Evolutionary conservation across 768 basidiomycete genomes (phyloP).

Genomic region (Kwoniella sp.): DNA sequence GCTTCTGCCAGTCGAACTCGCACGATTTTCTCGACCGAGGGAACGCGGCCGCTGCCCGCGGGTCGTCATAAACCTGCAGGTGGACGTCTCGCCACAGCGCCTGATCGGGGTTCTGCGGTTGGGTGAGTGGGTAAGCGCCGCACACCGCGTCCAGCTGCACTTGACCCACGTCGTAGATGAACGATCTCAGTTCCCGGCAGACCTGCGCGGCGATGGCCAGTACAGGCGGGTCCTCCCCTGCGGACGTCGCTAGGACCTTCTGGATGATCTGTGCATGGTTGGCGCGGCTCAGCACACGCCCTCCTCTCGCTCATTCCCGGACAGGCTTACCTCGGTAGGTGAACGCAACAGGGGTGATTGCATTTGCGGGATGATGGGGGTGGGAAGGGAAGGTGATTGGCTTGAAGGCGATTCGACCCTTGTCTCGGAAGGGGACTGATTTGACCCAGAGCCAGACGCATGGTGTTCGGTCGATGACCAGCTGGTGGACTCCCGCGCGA

Average conservation of each 20-base stretch:
- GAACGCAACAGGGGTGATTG: conserved; percentile 20
- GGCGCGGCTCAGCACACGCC: background rate
- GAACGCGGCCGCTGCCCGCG: conserved; percentile 17
- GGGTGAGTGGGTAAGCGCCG: background rate
- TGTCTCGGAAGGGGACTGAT: too few species aligned
- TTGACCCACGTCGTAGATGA: conserved; percentile 42
- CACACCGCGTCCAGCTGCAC: background rate
- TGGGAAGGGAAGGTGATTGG: too few species aligned
- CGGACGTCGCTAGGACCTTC: conserved; percentile 27
- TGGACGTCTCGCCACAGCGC: conserved; percentile 43
- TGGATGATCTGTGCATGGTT: conserved; percentile 33
- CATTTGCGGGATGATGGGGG: conserved; percentile 7
- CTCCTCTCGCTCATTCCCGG: background rate
- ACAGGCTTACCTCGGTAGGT: conserved; percentile 27
- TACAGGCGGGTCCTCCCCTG: conserved; percentile 16
- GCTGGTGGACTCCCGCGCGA: too few species aligned
- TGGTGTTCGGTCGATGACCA: too few species aligned
- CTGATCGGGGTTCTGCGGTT: conserved; percentile 37
- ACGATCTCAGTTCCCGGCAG: conserved; percentile 32
- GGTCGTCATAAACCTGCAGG: conserved; percentile 39
- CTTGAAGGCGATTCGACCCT: too few species aligned
- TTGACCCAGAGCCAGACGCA: too few species aligned
- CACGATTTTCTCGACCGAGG: background rate
- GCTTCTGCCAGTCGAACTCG: conserved; percentile 30
- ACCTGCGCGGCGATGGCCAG: conserved; percentile 31